Evolutionary conservation across 23 red algal species (phyloP).

Genomic region (Agarophyton chilense): DNA sequence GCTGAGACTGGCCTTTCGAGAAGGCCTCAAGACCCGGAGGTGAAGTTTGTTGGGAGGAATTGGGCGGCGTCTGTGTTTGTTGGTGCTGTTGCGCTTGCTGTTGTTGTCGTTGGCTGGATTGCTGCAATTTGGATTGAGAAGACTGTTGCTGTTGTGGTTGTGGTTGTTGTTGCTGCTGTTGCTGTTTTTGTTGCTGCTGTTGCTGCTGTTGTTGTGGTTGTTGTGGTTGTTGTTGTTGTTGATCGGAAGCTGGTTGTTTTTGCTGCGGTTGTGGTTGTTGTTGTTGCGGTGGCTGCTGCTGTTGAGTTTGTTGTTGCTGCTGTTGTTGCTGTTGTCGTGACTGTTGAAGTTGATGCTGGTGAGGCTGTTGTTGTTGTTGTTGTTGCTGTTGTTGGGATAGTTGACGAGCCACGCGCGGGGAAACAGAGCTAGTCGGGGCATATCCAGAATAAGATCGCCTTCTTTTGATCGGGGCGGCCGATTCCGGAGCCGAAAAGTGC

Average conservation of each 20-base stretch:
- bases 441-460: conserved; percentile 15
- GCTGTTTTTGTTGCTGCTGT: conserved; percentile 3
- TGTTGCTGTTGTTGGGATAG: conserved; percentile 49
- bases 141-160: conserved; percentile 14
- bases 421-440: background rate
- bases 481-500: conserved; percentile 1
- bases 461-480: background rate
- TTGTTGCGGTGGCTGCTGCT: conserved; percentile 25
- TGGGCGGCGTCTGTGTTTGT: background rate
- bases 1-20: conserved; percentile 2
- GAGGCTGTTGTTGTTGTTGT: conserved; percentile 20
- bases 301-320: conserved; percentile 28
- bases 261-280: conserved; percentile 27
- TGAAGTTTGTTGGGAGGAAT: conserved; percentile 8
- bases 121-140: background rate
- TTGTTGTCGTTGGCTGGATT: conserved; percentile 45
- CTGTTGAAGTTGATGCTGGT: conserved; percentile 34
- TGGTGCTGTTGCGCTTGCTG: background rate
- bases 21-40: background rate
- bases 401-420: conserved; percentile 20
- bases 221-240: conserved; percentile 8
- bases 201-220: background rate
- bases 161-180: conserved; percentile 44
- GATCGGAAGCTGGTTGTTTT: background rate
- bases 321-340: conserved; percentile 34